These are phyloP conservation scores for Eucommia ulmoides DNA, from an alignment of 257 asterid species.

Conservation along the genomic window DNA sequence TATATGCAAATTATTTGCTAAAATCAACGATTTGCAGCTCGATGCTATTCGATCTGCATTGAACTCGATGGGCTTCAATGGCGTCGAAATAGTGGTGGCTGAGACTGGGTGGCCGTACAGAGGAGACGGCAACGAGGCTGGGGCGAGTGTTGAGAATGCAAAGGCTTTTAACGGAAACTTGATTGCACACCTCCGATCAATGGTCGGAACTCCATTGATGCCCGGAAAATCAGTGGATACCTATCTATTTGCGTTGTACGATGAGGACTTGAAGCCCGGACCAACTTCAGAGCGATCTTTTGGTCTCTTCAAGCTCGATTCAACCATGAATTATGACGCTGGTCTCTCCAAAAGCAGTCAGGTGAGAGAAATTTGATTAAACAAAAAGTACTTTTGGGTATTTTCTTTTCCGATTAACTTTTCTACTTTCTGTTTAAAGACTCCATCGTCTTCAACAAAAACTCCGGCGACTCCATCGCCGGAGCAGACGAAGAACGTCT, in stretches of 20 bases:
- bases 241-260: slow-evolving; percentile 55
- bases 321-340: slow-evolving; percentile 33
- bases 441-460: no score
- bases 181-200: slow-evolving; percentile 43
- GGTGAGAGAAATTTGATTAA: no score
- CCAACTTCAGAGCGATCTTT: slow-evolving; percentile 59
- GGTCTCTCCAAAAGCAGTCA: slow-evolving; percentile 39
- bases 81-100: slow-evolving; percentile 57
- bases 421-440: no score
- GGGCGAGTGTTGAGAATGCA: slow-evolving; percentile 57
- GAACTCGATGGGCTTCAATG: slow-evolving; percentile 40
- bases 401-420: no score
- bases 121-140: slow-evolving; percentile 54
- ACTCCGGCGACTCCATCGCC: not conserved
- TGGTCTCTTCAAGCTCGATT: slow-evolving; percentile 60
- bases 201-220: slow-evolving; percentile 74
- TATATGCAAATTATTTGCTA: no score
- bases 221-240: slow-evolving; percentile 57
- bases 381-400: no score
- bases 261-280: slow-evolving; percentile 61
- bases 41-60: slow-evolving; percentile 58
- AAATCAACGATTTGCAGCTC: slow-evolving; percentile 21
- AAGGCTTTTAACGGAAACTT: slow-evolving; percentile 50
- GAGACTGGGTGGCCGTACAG: slow-evolving; percentile 84
- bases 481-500: slow-evolving; percentile 9